Base-by-base conservation (phyloP, 257 asterid genomes). In the Solanum stenotomum region DNA sequence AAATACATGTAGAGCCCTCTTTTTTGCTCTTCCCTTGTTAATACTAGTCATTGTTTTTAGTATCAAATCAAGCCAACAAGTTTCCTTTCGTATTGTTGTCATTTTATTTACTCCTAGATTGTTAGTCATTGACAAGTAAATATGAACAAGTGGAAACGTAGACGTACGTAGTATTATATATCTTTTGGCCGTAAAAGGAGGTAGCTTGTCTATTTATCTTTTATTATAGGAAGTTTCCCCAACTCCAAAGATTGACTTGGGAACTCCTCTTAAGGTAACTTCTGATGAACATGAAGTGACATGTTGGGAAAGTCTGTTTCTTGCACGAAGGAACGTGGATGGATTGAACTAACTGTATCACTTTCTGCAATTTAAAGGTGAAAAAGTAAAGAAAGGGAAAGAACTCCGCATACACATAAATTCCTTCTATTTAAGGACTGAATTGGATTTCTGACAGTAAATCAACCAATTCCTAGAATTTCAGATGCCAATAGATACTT, bases 1-100 rank as follows among this genome's bases (percentile, higher is more conserved):
- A 91, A 82, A 93, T 97, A 83, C 87, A 89, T 12, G 93, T 96
- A 46, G 96, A 97, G 10, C 94, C 98, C 3, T 91, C 96, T 37
- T 95, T 97, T 91, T 92, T 94, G 94, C 94, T 95, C 74, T 96
- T 97, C 89, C 99, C 99, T 14, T 95, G 98, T 91, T 94, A 91
- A 85, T 78, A 85, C 61, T 75, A 8, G 44, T 31, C 56, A 29
- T 20, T 75, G 15, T 77, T 81, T 78, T 15, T 16, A 29, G 22
- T 49, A 49, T 81, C 68, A 81, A 25, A 81, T 79, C 20, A 25
- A 6, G 67, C 37, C 63, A 78, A 78, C 38, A 78, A 6, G 23
- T 44, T 79, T 14, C 0, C n/a, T 44, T 79, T 46, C 14, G 16
- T 37, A 75, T 75, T 75, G 22, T 37, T 37, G 56, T 38, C 83